Evolutionary conservation across 176 grass and related monocot genomes (phyloP), one percentile per base, ranked within the genome.

Genomic region (Saccharum spontaneum): DNA sequence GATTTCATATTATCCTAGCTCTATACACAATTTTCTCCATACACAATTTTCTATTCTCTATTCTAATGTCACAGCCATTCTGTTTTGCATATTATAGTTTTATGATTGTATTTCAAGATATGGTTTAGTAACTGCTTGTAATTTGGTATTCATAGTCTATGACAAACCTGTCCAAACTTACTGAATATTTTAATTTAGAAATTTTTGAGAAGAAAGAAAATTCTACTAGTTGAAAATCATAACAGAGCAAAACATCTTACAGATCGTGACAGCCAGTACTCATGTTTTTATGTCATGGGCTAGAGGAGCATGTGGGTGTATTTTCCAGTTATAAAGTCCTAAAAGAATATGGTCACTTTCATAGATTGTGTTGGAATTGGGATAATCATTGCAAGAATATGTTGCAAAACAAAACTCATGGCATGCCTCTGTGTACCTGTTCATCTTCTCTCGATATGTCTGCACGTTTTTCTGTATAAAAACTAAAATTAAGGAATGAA

Each of bases 101-200:
- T 73, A 22, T 78, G 66, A 59, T 88, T 77, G n/a, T 60, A 37
- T 75, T 75, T 46, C 43, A 23, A 41, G 16, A 81, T 65, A 17
- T 77, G 34, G 23, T 73, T 62, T 64, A 23, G 33, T 72, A 64
- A 33, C 23, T 37, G 8, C 7, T 75, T 75, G 3, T 36, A 20
- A 9, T 43, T 24, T 62, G n/a, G 10, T 62, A 24, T 1, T 8
- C 23, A 26, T 62, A 62, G 3, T 26, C n/a, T 59, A 75, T 76
- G 44, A 60, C 31, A 81, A 8, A 8, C 18, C 44, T 12, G 20
- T 84, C 22, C 34, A 68, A 77, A 84, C 9, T 43, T 67, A 22
- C 10, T 77, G 34, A 43, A 22, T 5, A 20, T 50, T 84, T 52
- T 2, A 1, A 24, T 28, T 8, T 69, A 23, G 14, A 38, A 59